A percentile compares a stretch with the other conserved stretches of the same genome.
Evolutionary conservation across 441 rosid species (phyloP).

Genomic region (Corymbia citriodora): DNA sequence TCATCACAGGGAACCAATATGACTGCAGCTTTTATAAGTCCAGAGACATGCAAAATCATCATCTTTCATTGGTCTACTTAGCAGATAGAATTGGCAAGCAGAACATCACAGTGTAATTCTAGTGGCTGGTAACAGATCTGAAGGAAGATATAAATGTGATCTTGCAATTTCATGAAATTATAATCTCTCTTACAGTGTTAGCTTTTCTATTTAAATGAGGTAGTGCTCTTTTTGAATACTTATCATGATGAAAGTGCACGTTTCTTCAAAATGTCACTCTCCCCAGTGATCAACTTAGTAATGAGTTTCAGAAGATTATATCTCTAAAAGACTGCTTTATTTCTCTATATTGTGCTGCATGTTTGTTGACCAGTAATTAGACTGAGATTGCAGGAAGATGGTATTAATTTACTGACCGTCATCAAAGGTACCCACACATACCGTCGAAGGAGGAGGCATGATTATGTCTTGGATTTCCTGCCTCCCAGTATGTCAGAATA

Average conservation of each 20-base stretch:
- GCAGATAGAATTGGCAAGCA: not conserved
- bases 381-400: conserved; percentile 6
- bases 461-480: not conserved
- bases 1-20: not conserved
- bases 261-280: not conserved
- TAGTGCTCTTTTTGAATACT: not conserved
- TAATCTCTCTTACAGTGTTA: not conserved
- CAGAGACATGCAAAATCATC: not conserved
- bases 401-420: conserved; percentile 1
- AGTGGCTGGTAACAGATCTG: not conserved
- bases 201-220: not conserved
- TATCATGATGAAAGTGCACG: not conserved
- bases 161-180: not conserved
- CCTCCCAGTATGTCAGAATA: conserved; percentile 3
- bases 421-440: conserved; percentile 7
- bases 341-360: not conserved
- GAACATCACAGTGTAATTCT: not conserved
- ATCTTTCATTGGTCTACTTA: not conserved
- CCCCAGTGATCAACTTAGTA: not conserved
- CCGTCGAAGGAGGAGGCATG: conserved; percentile 7
- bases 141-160: not conserved
- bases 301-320: not conserved
- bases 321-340: not conserved
- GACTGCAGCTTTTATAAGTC: not conserved
- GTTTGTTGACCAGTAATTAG: not conserved